Conservation (phyloP, 1,139 yeast genomes). For the Groenewaldozyma sp. region DNA sequence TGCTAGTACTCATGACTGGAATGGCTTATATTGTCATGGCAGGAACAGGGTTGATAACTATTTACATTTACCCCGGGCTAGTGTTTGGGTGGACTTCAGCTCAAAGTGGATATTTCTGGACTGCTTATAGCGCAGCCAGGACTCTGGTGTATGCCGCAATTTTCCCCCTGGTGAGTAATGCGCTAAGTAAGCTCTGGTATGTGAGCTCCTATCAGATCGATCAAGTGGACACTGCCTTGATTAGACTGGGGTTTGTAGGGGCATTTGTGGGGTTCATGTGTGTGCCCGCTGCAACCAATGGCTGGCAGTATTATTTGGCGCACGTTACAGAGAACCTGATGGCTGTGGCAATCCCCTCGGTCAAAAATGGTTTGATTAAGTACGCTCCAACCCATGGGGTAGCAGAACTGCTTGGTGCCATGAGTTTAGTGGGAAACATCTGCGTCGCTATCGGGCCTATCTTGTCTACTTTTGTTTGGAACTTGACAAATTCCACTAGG, state of each 20-base stretch:
- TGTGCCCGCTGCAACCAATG: conserved; percentile 28
- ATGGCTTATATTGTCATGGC: background rate
- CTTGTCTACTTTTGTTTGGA: conserved; percentile 23
- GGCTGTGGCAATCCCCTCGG: conserved; percentile 38
- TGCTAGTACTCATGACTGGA: background rate
- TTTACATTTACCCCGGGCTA: conserved; percentile 51
- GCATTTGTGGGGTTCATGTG: conserved; percentile 39
- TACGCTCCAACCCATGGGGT: conserved; percentile 31
- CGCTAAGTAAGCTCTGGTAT: conserved; percentile 26
- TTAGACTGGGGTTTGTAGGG: conserved; percentile 32
- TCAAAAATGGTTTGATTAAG: conserved; percentile 43
- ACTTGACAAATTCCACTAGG: conserved; percentile 19
- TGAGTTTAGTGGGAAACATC: conserved; percentile 21
- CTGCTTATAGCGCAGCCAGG: conserved; percentile 43
- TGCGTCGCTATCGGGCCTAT: conserved; percentile 23
- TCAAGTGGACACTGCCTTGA: conserved; percentile 42
- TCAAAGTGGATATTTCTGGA: conserved; percentile 50
- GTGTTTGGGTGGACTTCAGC: conserved; percentile 51
- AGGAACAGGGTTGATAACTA: background rate
- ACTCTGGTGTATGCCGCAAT: conserved; percentile 34
- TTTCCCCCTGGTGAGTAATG: conserved; percentile 36
- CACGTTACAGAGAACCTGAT: conserved; percentile 38
- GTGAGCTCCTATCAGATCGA: conserved; percentile 36
- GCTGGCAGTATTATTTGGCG: conserved; percentile 20
- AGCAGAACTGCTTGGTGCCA: conserved; percentile 29